Base-by-base conservation (phyloP, 129 eudicot genomes). In the Escallonia rubra region DNA sequence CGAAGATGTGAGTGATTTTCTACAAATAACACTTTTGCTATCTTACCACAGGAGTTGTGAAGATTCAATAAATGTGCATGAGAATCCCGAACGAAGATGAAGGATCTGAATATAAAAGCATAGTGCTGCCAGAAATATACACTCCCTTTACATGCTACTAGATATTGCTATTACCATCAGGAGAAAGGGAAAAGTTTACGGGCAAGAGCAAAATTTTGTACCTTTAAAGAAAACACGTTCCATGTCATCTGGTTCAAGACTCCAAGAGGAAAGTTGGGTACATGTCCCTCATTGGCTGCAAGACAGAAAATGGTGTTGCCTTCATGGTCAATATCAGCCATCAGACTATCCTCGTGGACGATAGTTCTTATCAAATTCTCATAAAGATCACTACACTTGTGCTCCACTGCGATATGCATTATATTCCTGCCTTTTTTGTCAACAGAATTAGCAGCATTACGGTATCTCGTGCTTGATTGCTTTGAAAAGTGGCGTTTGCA, bases 341-440 rank as follows among this genome's bases (percentile, higher is more conserved):
- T 1, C 65, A 61, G 41, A 10, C 47, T 41, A 8, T 42, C 65
- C 49, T 61, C 40, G 50, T 41, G 7, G 13, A 11, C 8, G 34
- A 61, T 48, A 1, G 41, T 16, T 43, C 3, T 61, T 39, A 40
- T 61, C 65, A 61, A 9, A 10, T 11, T 4, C 4, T 61, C 38
- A n/a, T 61, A 41, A 41, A 61, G 4, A 23, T 7, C 3, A 23
- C 34, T 23, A 23, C 34, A 23, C 34, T 23, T 0, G 34, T 23
- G 34, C 34, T 23, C 34, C 34, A 3, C 41, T n/a, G 43, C 3
- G 41, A 41, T 43, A 41, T 16, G 10, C 41, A 47, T 61, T 41
- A 61, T 42, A 61, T 61, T 61, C 48, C 65, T 61, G 23, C 65
- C 65, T 10, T 61, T 61, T n/a, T 43, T 34, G 48, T 61, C 65